Evolutionary conservation across 768 basidiomycete genomes (phyloP).

Genomic region (Crepidotus variabilis): DNA sequence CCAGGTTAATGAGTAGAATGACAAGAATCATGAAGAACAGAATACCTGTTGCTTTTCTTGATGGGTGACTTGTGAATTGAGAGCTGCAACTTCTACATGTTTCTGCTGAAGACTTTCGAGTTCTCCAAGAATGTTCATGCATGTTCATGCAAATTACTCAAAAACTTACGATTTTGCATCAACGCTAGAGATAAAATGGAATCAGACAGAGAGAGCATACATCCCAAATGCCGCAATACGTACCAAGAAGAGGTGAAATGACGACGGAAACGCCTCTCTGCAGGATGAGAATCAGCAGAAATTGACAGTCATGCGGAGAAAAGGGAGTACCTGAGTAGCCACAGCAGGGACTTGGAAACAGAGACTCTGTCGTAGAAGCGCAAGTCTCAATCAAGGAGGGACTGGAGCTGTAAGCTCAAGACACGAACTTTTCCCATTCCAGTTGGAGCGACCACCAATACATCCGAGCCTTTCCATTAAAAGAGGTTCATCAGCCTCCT

Average conservation of each 20-base stretch:
- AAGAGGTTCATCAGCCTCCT: background rate
- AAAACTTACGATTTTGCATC: slow-evolving; percentile 72
- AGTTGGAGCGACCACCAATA: slow-evolving; percentile 80
- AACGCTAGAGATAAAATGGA: slow-evolving; percentile 42
- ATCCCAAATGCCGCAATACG: slow-evolving; percentile 13
- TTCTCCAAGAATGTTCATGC: slow-evolving; percentile 38
- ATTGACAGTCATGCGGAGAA: background rate
- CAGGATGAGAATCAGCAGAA: background rate
- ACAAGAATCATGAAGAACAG: background rate
- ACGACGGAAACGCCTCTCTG: slow-evolving; percentile 72
- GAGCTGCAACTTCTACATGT: slow-evolving; percentile 52
- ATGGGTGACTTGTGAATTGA: slow-evolving; percentile 62
- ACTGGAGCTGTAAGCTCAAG: background rate
- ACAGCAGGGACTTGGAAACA: slow-evolving; percentile 86
- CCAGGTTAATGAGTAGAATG: background rate
- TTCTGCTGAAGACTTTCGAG: slow-evolving; percentile 54
- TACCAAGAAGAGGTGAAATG: slow-evolving; percentile 74
- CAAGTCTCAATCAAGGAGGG: no score
- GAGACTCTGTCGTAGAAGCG: slow-evolving; percentile 48
- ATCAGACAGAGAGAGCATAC: background rate
- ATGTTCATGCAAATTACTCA: background rate
- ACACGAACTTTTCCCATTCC: slow-evolving; percentile 79
- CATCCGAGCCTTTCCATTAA: slow-evolving; percentile 50
- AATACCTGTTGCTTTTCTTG: slow-evolving; percentile 54
- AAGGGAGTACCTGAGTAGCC: slow-evolving; percentile 46